Evolutionary conservation across 2,329 filamentous ascomycete genomes (phyloP).

Genomic region (Stachybotrys chlorohalonatus): DNA sequence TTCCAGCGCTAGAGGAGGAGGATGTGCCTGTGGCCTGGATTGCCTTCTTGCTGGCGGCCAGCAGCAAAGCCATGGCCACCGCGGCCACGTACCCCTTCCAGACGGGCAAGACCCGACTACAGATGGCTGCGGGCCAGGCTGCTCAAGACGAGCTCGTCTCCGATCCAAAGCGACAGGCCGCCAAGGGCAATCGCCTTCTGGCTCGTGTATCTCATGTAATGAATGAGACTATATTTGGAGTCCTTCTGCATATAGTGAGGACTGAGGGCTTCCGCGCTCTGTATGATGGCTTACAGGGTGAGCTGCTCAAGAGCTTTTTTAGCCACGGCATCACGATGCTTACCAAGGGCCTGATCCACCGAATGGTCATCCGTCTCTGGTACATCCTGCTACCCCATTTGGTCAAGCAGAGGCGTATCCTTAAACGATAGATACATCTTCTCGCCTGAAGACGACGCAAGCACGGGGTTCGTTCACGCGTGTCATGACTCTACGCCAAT

Average conservation of each 20-base stretch:
- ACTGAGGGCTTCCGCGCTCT: conserved; percentile 60
- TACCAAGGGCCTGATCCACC: conserved; percentile 70
- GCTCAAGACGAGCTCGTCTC: conserved; percentile 2
- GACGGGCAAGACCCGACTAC: conserved; percentile 71
- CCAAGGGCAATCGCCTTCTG: conserved; percentile 2
- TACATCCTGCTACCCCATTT: conserved; percentile 35
- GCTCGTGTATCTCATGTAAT: conserved; percentile 12
- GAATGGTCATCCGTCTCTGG: conserved; percentile 62
- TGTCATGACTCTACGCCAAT: too few relatives aligned
- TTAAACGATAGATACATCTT: conserved; percentile 5
- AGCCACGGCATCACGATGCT: conserved; percentile 82
- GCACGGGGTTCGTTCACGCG: too few relatives aligned
- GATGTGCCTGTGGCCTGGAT: conserved; percentile 27
- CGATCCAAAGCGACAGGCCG: not conserved
- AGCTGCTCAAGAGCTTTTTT: conserved; percentile 77
- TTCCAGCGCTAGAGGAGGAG: conserved; percentile 38
- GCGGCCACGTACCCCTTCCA: conserved; percentile 78
- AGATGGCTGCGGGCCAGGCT: conserved; percentile 38
- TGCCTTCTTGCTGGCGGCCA: conserved; percentile 51
- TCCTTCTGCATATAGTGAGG: conserved; percentile 47
- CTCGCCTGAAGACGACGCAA: too few relatives aligned
- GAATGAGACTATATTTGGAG: conserved; percentile 50
- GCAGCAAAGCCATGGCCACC: conserved; percentile 71
- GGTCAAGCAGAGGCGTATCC: conserved; percentile 10
- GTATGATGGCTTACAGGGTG: conserved; percentile 68